These are phyloP conservation scores for Chamaecyparis obtusa DNA, from an alignment of 75 land plant genomes.

Conservation along the genomic window DNA sequence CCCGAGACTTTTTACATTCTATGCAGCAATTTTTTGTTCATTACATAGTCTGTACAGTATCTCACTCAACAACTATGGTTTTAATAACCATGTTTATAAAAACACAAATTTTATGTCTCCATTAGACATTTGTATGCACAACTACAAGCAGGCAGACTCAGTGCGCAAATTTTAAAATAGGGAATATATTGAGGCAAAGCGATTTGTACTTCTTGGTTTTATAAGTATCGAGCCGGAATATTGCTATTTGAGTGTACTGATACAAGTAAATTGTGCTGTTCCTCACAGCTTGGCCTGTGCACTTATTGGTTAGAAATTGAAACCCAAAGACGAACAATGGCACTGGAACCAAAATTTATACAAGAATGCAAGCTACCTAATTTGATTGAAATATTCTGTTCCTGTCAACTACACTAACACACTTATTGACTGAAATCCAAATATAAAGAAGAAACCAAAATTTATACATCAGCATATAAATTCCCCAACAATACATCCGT, in stretches of 20 bases:
- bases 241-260: neutral
- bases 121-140: neutral
- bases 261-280: neutral
- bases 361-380: neutral
- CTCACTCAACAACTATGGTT: neutral
- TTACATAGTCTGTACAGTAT: constrained; percentile 2
- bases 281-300: neutral
- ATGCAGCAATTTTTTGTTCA: neutral
- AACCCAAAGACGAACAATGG: neutral
- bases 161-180: neutral
- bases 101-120: neutral
- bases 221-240: neutral
- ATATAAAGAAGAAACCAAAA: constrained; percentile 6
- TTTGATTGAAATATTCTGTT: neutral
- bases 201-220: neutral
- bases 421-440: constrained; percentile 1
- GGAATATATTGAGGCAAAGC: neutral
- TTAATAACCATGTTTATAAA: constrained; percentile 5
- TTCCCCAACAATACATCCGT: neutral
- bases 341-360: neutral
- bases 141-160: neutral
- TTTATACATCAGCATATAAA: neutral
- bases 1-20: neutral
- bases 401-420: neutral
- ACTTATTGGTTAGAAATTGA: constrained; percentile 4